Evolutionary conservation across 2,329 filamentous ascomycete genomes (phyloP).

Genomic region (Venturia carpophila): DNA sequence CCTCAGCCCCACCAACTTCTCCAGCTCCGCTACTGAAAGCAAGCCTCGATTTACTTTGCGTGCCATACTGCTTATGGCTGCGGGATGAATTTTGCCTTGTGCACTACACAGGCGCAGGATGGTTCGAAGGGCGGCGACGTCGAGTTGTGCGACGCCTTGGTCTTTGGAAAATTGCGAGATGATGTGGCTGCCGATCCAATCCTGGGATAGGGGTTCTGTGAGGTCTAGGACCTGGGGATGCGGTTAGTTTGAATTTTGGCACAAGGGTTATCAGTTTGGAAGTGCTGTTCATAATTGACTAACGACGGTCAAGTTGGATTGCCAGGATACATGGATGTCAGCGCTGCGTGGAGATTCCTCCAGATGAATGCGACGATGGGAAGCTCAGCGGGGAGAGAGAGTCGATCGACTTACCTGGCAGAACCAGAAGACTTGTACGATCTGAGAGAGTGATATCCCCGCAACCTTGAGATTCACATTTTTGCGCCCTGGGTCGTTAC

Average conservation of each 20-base stretch:
- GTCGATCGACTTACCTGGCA: not conserved
- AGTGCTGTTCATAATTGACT: not conserved
- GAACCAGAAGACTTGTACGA: not conserved
- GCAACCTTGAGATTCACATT: not conserved
- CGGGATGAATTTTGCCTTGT: not conserved
- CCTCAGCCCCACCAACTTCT: not conserved
- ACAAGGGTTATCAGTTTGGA: too few relatives aligned
- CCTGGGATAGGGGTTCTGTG: not conserved
- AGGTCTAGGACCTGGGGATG: not conserved
- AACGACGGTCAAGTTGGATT: not conserved
- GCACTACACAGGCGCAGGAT: not conserved
- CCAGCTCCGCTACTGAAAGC: not conserved
- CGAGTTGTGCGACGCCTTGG: constrained; percentile 1
- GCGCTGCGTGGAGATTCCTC: not conserved
- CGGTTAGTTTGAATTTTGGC: not conserved
- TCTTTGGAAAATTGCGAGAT: not conserved
- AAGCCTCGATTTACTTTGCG: not conserved
- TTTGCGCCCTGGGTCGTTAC: not conserved
- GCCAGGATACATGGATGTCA: not conserved
- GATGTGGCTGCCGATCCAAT: not conserved
- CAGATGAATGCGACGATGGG: not conserved
- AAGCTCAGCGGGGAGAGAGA: not conserved
- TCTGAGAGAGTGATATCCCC: constrained; percentile 1
- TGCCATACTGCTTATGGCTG: not conserved
- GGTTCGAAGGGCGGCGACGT: not conserved